Evolutionary conservation across 2,329 filamentous ascomycete species (phyloP), one percentile per base, ranked within the genome.

Genomic region (Emmonsia crescens): DNA sequence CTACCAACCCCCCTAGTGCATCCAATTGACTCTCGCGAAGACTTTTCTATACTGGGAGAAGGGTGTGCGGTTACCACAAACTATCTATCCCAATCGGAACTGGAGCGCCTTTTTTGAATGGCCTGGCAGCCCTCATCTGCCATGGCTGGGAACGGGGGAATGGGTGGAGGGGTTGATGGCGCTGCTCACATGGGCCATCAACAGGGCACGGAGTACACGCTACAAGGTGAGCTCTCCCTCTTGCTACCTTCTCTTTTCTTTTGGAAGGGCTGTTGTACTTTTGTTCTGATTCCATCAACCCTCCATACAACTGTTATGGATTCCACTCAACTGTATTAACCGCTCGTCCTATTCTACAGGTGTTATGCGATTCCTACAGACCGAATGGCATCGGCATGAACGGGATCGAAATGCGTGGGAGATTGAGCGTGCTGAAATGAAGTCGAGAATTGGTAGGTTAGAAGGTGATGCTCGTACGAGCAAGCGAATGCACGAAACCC

Each of bases 361-460:
- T 72, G 94, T 99, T 44, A 99, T 99, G 94, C 92, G 94, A 76
- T 99, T 99, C 75, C 85, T 99, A 46, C 94, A 99, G 78, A 94
- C 94, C 56, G 93, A 99, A 83, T 99, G 94, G 94, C 94, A 99
- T 77, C 88, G 91, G 68, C 93, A 99, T 76, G 94, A 99, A 78
- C 89, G 94, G 77, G 94, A 96, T 73, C 86, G 94, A 70, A 99
- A 99, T 77, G 88, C 91, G 44, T 99, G 94, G 94, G 94, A 99
- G 76, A 99, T 99, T 73, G 94, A 99, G 77, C 88, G 91, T 72
- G 94, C 96, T 70, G 94, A 99, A 79, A 97, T 99, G 94, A 96
- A 96, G 80, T 91, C 90, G 68, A 87, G 95, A 71, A 96, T 99
- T 78, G 93, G 93, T 59, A 89, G 89, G 70, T 84, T 97, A 66